Base-by-base conservation (phyloP, 352 stramenopile species). In the Ochromonadaceae sp. region DNA sequence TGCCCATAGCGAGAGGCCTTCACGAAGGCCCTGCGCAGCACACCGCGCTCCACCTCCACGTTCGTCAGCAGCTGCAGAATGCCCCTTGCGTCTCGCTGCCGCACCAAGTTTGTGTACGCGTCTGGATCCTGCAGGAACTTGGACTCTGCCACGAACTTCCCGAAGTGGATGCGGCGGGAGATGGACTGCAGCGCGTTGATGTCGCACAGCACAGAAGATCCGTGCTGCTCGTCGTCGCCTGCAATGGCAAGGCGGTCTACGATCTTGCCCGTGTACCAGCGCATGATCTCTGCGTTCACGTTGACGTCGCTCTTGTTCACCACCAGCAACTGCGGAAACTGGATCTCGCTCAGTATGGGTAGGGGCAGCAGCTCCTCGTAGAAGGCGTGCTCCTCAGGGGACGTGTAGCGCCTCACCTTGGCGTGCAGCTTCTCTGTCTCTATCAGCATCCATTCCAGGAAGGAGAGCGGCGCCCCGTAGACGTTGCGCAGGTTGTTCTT, bases 371-470 rank as follows among this genome's bases (percentile, higher is more conserved):
- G 72, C 41, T 92, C 74, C 36, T 86, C 88, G 70, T 96, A 99
- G 76, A 98, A 99, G 25, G 92, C 81, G 61, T 97, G 92, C 78
- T 99, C 93, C 68, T 99, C 92, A 17, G 91, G 90, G 31, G 86
- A 95, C 67, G 86, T 97, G 81, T 98, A 99, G n/a, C 93, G 87
- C 26, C 93, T 83, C 31, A 93, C 83, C 59, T 91, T 75, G 28
- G 85, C 83, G 59, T 95, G 87, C 28, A 95, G 72, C 69, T 91
- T 92, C 72, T 97, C 90, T 1, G 91, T 98, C 73, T 96, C 90
- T 67, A 86, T 87, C 46, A 99, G 75, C 84, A 99, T 94, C 69
- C 96, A 98, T 71, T 98, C 91, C 70, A 96, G 67, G 71, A 92
- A 91, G 36, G 52, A 81, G 17, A 71, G 35, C n/a, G 50, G 26